phyloP scores from a whole-genome alignment of 1,284 basidiomycete genomes.

The Kwoniella shivajii region DNA sequence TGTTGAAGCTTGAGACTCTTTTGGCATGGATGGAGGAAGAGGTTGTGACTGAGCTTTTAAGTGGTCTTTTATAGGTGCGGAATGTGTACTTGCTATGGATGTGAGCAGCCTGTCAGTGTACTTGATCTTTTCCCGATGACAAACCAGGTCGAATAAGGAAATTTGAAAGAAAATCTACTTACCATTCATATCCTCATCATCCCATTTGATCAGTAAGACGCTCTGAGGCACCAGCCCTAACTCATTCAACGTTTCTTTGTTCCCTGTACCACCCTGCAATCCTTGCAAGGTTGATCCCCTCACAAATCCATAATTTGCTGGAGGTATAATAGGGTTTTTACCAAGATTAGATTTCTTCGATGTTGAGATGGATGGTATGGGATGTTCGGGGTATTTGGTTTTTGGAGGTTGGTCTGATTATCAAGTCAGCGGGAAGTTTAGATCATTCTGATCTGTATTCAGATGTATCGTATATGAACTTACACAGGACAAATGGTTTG shows the following conservation, averaged over 20 bases:
- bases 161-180: constrained; percentile 17
- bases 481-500: constrained; percentile 51
- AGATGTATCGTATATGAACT: constrained; percentile 10
- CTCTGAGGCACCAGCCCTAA: constrained; percentile 53
- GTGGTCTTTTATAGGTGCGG: constrained; percentile 47
- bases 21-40: constrained; percentile 33
- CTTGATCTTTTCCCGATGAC: no score
- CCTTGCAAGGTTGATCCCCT: constrained; percentile 28
- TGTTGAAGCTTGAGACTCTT: constrained; percentile 9
- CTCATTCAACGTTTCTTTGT: constrained; percentile 43
- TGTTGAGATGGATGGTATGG: constrained; percentile 9
- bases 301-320: constrained; percentile 41
- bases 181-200: constrained; percentile 52
- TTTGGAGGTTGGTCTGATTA: constrained; percentile 48
- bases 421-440: neutral
- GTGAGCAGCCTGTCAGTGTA: no score
- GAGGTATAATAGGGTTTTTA: constrained; percentile 34
- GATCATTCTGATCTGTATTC: neutral
- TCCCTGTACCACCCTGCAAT: constrained; percentile 43
- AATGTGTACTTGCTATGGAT: constrained; percentile 33
- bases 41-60: constrained; percentile 44
- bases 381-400: constrained; percentile 46
- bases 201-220: constrained; percentile 47
- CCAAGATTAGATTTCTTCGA: constrained; percentile 13
- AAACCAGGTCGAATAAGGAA: no score